These are phyloP conservation scores for Zoysia pacifica DNA, from an alignment of 176 grass and related monocot species.

Conservation along the genomic window DNA sequence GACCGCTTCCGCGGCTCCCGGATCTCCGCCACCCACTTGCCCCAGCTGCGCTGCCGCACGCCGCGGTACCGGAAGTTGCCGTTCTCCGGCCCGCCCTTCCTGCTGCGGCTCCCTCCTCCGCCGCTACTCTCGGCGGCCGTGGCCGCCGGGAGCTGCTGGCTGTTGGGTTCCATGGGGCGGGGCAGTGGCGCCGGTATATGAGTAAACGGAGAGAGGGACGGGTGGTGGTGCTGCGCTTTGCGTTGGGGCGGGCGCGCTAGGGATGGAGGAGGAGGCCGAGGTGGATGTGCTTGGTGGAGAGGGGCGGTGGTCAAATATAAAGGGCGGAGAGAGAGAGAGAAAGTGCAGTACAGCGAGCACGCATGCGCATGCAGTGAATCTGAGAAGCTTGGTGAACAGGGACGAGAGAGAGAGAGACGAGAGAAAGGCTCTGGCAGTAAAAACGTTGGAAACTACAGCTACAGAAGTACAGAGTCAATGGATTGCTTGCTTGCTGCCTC, in stretches of 20 bases:
- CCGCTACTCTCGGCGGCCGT: not conserved
- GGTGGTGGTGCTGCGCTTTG: not conserved
- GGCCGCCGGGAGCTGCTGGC: not conserved
- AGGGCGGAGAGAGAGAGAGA: not conserved
- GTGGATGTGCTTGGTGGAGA: slow-evolving; percentile 67
- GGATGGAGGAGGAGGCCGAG: slow-evolving; percentile 38
- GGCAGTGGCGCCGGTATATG: slow-evolving; percentile 28
- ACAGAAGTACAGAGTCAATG: not conserved
- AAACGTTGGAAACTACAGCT: too few species aligned
- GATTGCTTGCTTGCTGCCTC: not conserved
- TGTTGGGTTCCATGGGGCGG: slow-evolving; percentile 37
- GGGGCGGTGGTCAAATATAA: slow-evolving; percentile 97
- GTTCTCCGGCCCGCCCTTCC: slow-evolving; percentile 70
- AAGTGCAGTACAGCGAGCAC: slow-evolving; percentile 29
- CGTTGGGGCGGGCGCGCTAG: slow-evolving; percentile 36
- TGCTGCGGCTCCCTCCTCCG: not conserved
- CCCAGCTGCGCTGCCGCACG: slow-evolving; percentile 75
- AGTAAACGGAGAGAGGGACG: slow-evolving; percentile 1
- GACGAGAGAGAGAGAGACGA: not conserved
- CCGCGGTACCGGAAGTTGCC: slow-evolving; percentile 79
- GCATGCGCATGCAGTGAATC: not conserved
- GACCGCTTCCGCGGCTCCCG: slow-evolving; percentile 74
- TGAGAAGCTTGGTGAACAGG: not conserved
- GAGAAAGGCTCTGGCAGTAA: not conserved
- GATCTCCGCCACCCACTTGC: slow-evolving; percentile 81